phyloP scores from a whole-genome alignment of 768 basidiomycete species.

The Kwoniella botswanensis region DNA sequence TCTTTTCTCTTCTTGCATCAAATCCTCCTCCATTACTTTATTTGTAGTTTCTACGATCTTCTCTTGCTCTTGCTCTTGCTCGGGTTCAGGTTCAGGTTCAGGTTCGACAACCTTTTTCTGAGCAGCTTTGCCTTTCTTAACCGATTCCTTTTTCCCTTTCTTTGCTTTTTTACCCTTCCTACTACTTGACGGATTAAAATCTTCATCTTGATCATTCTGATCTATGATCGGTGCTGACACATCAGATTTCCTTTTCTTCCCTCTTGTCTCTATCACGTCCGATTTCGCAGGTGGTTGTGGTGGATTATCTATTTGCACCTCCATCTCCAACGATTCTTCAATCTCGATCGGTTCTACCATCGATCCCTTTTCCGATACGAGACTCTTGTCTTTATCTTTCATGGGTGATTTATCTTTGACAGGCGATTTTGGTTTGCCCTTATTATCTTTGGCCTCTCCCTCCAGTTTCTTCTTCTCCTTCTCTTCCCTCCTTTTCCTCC shows the following conservation, averaged over 20 bases:
- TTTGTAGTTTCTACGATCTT: constrained; percentile 1
- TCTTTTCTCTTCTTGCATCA: constrained; percentile 6
- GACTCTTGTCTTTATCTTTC: neutral
- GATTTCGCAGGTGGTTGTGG: neutral
- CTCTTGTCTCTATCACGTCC: neutral
- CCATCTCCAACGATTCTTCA: constrained; percentile 1
- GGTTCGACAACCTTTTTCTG: constrained; percentile 14
- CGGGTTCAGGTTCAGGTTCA: neutral
- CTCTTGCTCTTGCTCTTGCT: neutral
- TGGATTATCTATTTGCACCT: constrained; percentile 12
- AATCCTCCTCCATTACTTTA: constrained; percentile 5
- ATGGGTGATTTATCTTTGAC: neutral
- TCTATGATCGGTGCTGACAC: neutral
- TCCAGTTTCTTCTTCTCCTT: constrained; percentile 28
- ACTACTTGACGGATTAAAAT: constrained; percentile 7
- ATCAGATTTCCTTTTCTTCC: constrained; percentile 22
- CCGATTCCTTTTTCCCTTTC: constrained; percentile 12
- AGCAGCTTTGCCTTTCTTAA: constrained; percentile 20
- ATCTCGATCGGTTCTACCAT: neutral
- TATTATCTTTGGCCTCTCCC: constrained; percentile 8
- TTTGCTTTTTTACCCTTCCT: constrained; percentile 21
- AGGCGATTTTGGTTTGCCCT: constrained; percentile 3
- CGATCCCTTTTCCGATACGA: constrained; percentile 8
- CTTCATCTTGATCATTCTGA: constrained; percentile 5
- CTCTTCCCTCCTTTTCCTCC: constrained; percentile 34